Evolutionary conservation across 2,329 filamentous ascomycete species (phyloP), one percentile per base, ranked within the genome.

Genomic region (Pseudogymnoascus sp.): DNA sequence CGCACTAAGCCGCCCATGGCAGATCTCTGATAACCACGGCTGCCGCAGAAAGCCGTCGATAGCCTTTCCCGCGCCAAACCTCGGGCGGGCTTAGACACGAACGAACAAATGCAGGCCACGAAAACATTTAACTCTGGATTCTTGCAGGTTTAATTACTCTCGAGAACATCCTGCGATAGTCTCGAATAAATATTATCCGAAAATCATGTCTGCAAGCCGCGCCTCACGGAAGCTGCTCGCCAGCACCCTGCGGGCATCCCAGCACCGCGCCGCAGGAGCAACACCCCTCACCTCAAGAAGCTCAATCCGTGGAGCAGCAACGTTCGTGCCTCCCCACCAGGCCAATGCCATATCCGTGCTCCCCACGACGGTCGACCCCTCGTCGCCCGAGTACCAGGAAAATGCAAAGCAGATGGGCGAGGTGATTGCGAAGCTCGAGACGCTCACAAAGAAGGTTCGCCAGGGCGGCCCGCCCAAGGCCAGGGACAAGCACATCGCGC

Each of bases 321-420:
- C 84, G 43, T 92, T 96, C 74, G 90, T 88, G 7, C 84, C 91
- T 64, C 83, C 87, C 2, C 85, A 91, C 73, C 91, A 96, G 76
- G 90, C 91, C 35, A 83, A 84, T 64, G 88, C 91, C 61, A 87
- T 97, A 64, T 96, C 92, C 6, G 81, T 90, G 43, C 78, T 97
- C 34, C 88, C 85, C 63, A 90, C 85, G 37, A 77, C 81, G 47
- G 82, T 97, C 67, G 93, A 97, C 73, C 81, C 87, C 2, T 83
- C 83, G 3, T 92, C 90, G 4, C 77, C 85, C 30, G 87, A 90
- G 68, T 97, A 89, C 79, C 83, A 82, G 69, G 88, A 95, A 69
- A 97, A 97, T 77, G 83, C 84, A 67, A 74, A 77, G 61, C 84
- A 90, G 64, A 95, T 97, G 90, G 78, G 79, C 63, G 84, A 89